A percentile compares a stretch with the other conserved stretches of the same genome.
Evolutionary conservation across 495 filamentous ascomycete genomes (phyloP).

Genomic region (Lepraria neglecta): DNA sequence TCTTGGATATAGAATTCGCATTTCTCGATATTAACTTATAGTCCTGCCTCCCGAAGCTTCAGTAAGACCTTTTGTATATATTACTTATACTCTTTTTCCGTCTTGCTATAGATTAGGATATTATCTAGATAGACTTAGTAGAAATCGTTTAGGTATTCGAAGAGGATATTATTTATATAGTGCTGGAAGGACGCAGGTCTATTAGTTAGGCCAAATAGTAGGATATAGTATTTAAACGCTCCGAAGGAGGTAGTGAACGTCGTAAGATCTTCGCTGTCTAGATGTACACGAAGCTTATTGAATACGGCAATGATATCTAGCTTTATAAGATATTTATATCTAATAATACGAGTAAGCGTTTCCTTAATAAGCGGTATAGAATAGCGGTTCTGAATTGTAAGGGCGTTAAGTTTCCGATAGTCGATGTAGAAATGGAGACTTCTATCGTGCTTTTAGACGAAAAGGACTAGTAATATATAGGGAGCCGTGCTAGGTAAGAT

Average conservation of each 20-base stretch:
- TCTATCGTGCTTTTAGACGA: background rate
- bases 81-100: too few relatives aligned
- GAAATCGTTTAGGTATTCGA: too few relatives aligned
- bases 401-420: background rate
- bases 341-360: slow-evolving; percentile 29
- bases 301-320: slow-evolving; percentile 41
- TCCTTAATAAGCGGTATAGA: slow-evolving; percentile 44
- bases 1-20: too few relatives aligned
- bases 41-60: too few relatives aligned
- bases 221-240: slow-evolving; percentile 32
- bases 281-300: slow-evolving; percentile 33
- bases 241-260: slow-evolving; percentile 31
- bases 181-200: slow-evolving; percentile 27
- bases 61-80: too few relatives aligned
- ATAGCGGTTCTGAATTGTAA: slow-evolving; percentile 37
- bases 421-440: slow-evolving; percentile 2
- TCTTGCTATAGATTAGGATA: too few relatives aligned
- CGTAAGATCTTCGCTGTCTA: slow-evolving; percentile 31
- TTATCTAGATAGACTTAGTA: too few relatives aligned
- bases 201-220: slow-evolving; percentile 34
- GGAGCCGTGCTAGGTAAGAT: slow-evolving; percentile 6
- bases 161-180: too few relatives aligned
- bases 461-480: slow-evolving; percentile 22
- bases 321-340: slow-evolving; percentile 38
- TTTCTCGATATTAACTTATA: too few relatives aligned